phyloP scores from a whole-genome alignment of 768 basidiomycete species.

The Goffeauzyma gilvescens region DNA sequence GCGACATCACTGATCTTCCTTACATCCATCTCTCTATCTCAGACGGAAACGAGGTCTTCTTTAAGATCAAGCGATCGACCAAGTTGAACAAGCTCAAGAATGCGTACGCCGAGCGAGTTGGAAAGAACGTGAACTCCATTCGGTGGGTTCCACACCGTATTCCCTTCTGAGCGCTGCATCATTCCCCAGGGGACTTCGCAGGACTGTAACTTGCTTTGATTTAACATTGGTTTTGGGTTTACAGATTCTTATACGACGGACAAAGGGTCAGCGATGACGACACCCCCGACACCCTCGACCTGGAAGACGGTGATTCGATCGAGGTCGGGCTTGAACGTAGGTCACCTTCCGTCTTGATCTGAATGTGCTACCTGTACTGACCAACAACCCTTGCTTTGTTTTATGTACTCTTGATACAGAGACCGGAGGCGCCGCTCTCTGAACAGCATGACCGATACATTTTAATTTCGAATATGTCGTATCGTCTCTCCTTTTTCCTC shows the following conservation, averaged over 20 bases:
- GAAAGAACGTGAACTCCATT: conserved; percentile 69
- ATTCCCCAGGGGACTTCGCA: not conserved
- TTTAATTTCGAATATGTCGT: too few species aligned
- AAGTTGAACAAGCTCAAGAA: conserved; percentile 75
- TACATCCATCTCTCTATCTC: not conserved
- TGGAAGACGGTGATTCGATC: conserved; percentile 74
- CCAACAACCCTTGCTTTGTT: too few species aligned
- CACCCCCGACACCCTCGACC: conserved; percentile 62
- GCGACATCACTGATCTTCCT: not conserved
- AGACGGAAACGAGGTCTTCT: conserved; percentile 71
- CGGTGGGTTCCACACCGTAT: conserved; percentile 41
- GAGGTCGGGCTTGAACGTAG: conserved; percentile 92
- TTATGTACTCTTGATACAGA: too few species aligned
- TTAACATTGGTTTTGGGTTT: not conserved
- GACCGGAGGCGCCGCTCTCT: too few species aligned
- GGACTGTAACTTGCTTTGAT: not conserved
- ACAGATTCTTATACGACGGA: conserved; percentile 81
- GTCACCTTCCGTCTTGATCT: conserved; percentile 7
- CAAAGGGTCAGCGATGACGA: conserved; percentile 68
- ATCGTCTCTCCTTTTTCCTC: too few species aligned
- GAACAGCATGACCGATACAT: too few species aligned
- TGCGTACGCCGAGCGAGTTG: conserved; percentile 80
- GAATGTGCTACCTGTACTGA: too few species aligned
- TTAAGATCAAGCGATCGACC: conserved; percentile 89
- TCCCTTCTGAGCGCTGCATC: not conserved